Evolutionary conservation across 1,284 basidiomycete species (phyloP).

Genomic region (Malassezia psittaci): DNA sequence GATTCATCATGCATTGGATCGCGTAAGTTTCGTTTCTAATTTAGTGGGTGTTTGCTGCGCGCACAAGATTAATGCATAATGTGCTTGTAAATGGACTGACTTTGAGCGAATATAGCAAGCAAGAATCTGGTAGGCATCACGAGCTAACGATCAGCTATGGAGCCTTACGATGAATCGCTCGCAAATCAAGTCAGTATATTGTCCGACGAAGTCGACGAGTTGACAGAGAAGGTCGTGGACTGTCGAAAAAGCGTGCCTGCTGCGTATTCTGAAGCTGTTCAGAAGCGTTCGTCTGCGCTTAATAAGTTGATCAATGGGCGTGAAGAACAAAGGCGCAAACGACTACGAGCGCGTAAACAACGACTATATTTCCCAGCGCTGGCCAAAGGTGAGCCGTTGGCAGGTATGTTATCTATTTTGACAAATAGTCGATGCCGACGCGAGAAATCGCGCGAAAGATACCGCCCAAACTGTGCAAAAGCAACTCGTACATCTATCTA

Average conservation of each 20-base stretch:
- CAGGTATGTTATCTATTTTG: not conserved
- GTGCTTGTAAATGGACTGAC: constrained; percentile 13
- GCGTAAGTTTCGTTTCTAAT: constrained; percentile 3
- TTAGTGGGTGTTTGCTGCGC: constrained; percentile 17
- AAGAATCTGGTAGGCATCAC: constrained; percentile 5
- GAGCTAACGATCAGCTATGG: constrained; percentile 7
- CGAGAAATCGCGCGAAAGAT: not conserved
- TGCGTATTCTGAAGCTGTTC: constrained; percentile 6
- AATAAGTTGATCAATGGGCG: constrained; percentile 6
- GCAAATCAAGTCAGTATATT: constrained; percentile 2
- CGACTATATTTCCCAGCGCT: constrained; percentile 5
- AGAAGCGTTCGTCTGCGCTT: constrained; percentile 4
- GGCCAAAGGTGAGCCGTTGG: constrained; percentile 6
- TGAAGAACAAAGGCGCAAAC: constrained; percentile 10
- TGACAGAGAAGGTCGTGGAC: constrained; percentile 13
- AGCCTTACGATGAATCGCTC: constrained; percentile 15
- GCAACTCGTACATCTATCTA: not conserved
- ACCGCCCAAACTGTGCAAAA: not conserved
- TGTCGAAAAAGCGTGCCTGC: constrained; percentile 9
- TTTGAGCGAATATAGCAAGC: constrained; percentile 14
- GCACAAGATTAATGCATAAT: constrained; percentile 13
- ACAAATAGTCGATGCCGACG: constrained; percentile 7
- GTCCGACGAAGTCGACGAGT: constrained; percentile 11
- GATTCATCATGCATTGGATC: constrained; percentile 10
- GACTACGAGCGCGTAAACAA: constrained; percentile 4